Base-by-base conservation (phyloP, 768 basidiomycete species). In the Lentinula sp. region DNA sequence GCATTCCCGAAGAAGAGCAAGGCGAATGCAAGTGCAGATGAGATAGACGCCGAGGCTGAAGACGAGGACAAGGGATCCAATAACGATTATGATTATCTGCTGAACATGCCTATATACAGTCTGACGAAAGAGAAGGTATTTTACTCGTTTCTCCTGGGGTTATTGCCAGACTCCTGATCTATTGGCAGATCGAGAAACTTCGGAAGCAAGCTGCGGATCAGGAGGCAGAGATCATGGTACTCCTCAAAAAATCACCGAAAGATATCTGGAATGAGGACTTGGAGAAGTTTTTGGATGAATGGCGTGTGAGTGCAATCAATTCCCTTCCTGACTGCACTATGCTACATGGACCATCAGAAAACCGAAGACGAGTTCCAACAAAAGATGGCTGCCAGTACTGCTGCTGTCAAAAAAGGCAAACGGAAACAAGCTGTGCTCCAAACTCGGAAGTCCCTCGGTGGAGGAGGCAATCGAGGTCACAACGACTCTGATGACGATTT, bases 31-130 rank as follows among this genome's bases (percentile, higher is more conserved):
- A 88, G 93, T 65, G 77, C 73, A 0, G 89, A 85, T 61, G 85
- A 85, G 2, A 77, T 76, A 9, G 78, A 81, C 3, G 81, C 84
- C 12, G 78, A 78, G 5, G 83, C 84, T 0, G 80, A 80, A 7
- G 82, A 78, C 3, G 82, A 79, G 1, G 83, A 81, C 3, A 83
- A 81, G 6, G 85, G 77, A 13, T 72, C 75, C 10, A 66, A 75
- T 4, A 79, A 80, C 33, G 95, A 98, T 74, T 99, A 80, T 69
- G 95, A 99, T 70, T 98, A 99, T 73, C 74, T 99, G 56, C 77
- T 99, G 61, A 86, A 92, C 15, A 98, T 99, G 96, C 77, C 93
- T 1, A 96, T 99, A 69, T 95, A 85, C 80, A 96, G 89, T 75
- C 77, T 99, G 78, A 99, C 96, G 0, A 87, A 83, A 67, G 96